Base-by-base conservation (phyloP, 805 yeast genomes). In the Hanseniaspora lachancei region DNA sequence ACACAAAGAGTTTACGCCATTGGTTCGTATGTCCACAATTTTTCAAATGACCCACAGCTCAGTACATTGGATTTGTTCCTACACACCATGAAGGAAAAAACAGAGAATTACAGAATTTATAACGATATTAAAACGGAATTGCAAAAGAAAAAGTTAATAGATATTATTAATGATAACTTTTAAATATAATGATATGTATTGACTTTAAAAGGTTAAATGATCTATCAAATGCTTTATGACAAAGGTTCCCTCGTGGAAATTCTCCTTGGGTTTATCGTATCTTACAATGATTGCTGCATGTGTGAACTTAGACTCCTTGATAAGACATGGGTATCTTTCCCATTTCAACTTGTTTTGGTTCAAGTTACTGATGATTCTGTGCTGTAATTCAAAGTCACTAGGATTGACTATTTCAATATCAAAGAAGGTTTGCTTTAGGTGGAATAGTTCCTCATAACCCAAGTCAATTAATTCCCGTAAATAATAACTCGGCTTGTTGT, bases 221-320 rank as follows among this genome's bases (percentile, higher is more conserved):
- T 53, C 40, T n/a, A 41, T 29, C 32, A 53, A 83, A 66, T 86
- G 95, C 42, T 67, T 68, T 29, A 86, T 76, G 5, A 84, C 86
- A 2, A 72, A 64, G 62, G 79, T 77, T 0, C 96, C 96, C 66
- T 87, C 95, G 36, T 68, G 77, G 59, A 82, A 81, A 12, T 74
- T 46, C 32, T 53, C 56, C n/a, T 46, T 74, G 12, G 74, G 73
- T 34, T 76, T 77, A 24, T 70, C 69, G 59, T 75, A 78, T 50
- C 95, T 75, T 44, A 82, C 86, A 57, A 87, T 84, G 1, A 87
- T 82, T 1, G 93, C 95, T 1, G 95, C 87, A 63, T 87, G 96
- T 0, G 95, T 77, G 46, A 81, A 77, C 49, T 74, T 74, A 6
- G 91, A 81, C 34, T 76, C 70, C 40, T 82, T 74, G 57, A 87